Evolutionary conservation across 441 rosid species (phyloP).

Genomic region (Dalechampia spathulata): DNA sequence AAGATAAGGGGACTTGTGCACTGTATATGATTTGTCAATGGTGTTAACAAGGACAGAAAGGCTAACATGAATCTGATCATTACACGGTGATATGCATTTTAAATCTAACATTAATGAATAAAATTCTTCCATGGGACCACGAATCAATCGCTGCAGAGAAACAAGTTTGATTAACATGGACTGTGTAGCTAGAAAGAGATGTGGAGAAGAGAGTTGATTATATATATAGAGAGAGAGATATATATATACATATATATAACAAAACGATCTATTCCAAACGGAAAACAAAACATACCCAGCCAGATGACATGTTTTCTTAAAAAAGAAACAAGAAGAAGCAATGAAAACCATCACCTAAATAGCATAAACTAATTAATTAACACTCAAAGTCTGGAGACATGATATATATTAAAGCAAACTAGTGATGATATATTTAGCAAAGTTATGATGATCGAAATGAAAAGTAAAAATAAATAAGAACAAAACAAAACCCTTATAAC

Average conservation of each 20-base stretch:
- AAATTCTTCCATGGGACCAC: neutral
- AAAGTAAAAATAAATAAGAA: neutral
- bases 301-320: neutral
- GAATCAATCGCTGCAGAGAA: neutral
- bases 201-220: neutral
- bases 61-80: neutral
- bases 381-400: neutral
- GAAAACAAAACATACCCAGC: neutral
- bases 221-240: too few relatives aligned
- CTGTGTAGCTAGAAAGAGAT: neutral
- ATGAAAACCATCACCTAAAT: neutral
- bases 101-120: neutral
- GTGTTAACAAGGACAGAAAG: conserved; percentile 8
- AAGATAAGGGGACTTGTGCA: conserved; percentile 2
- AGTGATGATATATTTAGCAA: neutral
- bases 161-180: neutral
- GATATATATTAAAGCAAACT: too few relatives aligned
- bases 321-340: too few relatives aligned
- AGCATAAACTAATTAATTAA: neutral
- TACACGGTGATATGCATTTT: neutral
- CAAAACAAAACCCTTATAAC: too few relatives aligned
- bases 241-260: neutral
- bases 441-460: neutral
- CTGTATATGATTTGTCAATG: conserved; percentile 1
- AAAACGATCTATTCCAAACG: neutral